Percentiles rank a stretch among this genome's conserved stretches.
phyloP scores from a whole-genome alignment of 1,284 basidiomycete species.

The Wolfiporia cocos region DNA sequence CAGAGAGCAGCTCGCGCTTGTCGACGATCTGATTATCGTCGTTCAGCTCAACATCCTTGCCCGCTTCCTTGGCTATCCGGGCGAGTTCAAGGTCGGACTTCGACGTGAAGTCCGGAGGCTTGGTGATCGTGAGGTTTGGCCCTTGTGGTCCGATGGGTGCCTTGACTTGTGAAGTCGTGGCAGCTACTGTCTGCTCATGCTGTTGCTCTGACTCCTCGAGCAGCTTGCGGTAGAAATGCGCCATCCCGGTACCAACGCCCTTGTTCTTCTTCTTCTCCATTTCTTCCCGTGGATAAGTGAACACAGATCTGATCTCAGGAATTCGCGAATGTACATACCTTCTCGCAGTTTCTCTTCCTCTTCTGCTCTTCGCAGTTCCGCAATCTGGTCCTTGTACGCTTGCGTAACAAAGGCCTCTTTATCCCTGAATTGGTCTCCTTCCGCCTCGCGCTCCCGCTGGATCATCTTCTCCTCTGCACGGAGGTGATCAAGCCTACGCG shows the following conservation, averaged over 20 bases:
- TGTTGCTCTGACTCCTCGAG: conserved; percentile 77
- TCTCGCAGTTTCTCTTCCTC: conserved; percentile 85
- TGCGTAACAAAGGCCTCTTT: conserved; percentile 98
- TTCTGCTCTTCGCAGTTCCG: conserved; percentile 83
- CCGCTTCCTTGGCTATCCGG: conserved; percentile 59
- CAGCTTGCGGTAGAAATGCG: conserved; percentile 82
- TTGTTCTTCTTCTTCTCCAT: conserved; percentile 52
- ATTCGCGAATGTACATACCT: conserved; percentile 63
- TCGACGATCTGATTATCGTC: conserved; percentile 98
- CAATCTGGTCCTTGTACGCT: conserved; percentile 97
- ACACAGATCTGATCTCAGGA: too few species aligned
- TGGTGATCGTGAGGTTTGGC: conserved; percentile 64
- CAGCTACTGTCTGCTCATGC: conserved; percentile 81
- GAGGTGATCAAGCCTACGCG: conserved; percentile 85
- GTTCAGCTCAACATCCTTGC: conserved; percentile 91
- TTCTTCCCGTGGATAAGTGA: too few species aligned
- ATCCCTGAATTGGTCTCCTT: conserved; percentile 92
- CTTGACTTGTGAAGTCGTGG: conserved; percentile 41
- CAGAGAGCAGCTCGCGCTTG: conserved; percentile 86
- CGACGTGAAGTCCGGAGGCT: conserved; percentile 54
- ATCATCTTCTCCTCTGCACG: conserved; percentile 98
- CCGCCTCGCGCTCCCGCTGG: conserved; percentile 85
- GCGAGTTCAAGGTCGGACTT: conserved; percentile 71
- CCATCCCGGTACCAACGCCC: conserved; percentile 63
- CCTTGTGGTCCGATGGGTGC: conserved; percentile 58